Base-by-base conservation (phyloP, 2,329 filamentous ascomycete species). In the Hypoxylon sp. region DNA sequence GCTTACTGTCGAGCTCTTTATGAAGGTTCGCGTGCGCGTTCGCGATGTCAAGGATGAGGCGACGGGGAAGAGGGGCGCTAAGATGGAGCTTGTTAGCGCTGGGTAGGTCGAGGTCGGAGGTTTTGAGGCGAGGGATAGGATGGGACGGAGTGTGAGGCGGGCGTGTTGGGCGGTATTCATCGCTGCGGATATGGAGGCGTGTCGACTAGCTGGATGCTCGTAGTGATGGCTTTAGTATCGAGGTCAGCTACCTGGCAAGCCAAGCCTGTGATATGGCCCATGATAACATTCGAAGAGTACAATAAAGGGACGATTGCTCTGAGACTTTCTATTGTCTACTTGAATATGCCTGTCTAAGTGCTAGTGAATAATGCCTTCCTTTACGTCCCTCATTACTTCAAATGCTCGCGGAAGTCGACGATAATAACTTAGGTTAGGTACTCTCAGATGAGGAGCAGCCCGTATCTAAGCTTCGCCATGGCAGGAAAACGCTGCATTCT, bases 51-150 rank as follows among this genome's bases (percentile, higher is more conserved):
- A 93, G 80, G 95, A 99, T 74, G 91, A 96, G 78, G 86, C 86
- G 58, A 97, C 94, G n/a, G 95, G 95, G 53, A 99, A 98, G 87
- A 86, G 95, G 64, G 94, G 91, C 65, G 89, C 93, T 18, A 92
- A 88, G 81, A 83, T 95, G 81, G 87, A 88, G 75, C 73, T 90
- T 70, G 77, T 89, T 13, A 37, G 63, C 4, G 45, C 60, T 29
- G 55, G 48, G 4, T 67, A 11, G 23, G 47, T 17, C n/a, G 15
- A 4, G 21, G 13, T 4, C 11, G 46, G 27, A 11, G n/a, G n/a
- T n/a, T n/a, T n/a, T n/a, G n/a, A n/a, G n/a, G n/a, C n/a, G n/a
- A n/a, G n/a, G n/a, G n/a, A n/a, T n/a, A n/a, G n/a, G n/a, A n/a
- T n/a, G n/a, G n/a, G n/a, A n/a, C n/a, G n/a, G n/a, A n/a, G n/a